Evolutionary conservation across 2,329 filamentous ascomycete species (phyloP), one percentile per base, ranked within the genome.

Genomic region (Coniochaeta pulveracea): DNA sequence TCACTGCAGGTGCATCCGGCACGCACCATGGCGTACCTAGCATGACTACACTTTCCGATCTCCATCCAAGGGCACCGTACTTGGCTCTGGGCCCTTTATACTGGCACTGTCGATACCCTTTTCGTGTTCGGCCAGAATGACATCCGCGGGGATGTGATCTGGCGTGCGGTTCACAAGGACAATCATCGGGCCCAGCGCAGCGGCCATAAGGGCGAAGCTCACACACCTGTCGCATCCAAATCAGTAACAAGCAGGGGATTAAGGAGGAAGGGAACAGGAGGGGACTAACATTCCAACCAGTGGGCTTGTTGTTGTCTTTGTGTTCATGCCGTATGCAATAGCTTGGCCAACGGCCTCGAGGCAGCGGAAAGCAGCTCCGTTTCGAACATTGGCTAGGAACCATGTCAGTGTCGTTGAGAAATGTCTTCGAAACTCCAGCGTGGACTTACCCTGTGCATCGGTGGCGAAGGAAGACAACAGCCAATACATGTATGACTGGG

Each of bases 401-500:
- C 11, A 6, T 12, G 25, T 41, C 17, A 45, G 40, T 5, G 17
- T 7, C 4, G 17, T 18, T 12, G n/a, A n/a, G n/a, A n/a, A n/a
- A n/a, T n/a, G n/a, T n/a, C n/a, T n/a, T n/a, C n/a, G n/a, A n/a
- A n/a, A n/a, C n/a, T n/a, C n/a, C n/a, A n/a, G n/a, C 4, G 4
- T 10, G 10, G 10, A 15, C 46, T 39, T 26, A 55, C 54, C 49
- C 35, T 60, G 56, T 0, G 57, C 57, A 38, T 60, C 54, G 0
- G 55, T 57, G 3, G 55, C 57, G 40, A 60, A 61, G 1, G 56
- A 60, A 1, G 57, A 61, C 8, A 61, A 38, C 5, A 61, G 48
- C 57, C 57, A 60, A 37, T 60, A 61, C 57, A 60, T 60, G 34
- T 61, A 61, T 2, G 57, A 60, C 46, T 61, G 58, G 18, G 56